Base-by-base conservation (phyloP, 306 rosid species). In the Acacia crassicarpa region DNA sequence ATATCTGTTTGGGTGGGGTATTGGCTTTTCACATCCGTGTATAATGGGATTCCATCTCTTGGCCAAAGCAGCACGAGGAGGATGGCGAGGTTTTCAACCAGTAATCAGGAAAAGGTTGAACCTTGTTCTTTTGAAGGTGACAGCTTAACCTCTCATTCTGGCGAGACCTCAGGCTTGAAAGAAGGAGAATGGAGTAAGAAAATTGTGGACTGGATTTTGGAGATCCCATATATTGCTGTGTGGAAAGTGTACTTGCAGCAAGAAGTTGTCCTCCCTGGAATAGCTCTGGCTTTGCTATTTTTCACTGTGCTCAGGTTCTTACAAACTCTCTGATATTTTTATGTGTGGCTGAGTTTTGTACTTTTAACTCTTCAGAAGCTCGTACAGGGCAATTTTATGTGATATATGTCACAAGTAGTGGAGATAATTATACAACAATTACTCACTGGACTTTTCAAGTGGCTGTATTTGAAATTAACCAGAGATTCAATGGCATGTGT, bases 281-380 rank as follows among this genome's bases (percentile, higher is more conserved):
- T 91, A 49, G 91, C 99, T 78, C 85, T 95, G 48, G 94, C 98
- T 74, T 81, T 95, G 86, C 65, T 95, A 53, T 95, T 43, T 83
- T 90, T 95, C 86, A 93, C 98, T 22, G 99, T 93, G 23, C 95
- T 95, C 67, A 93, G 98, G 98, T 95, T 12, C 67, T 63, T 61
- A 58, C 68, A 62, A 62, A 62, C 68, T 62, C 1, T 5, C 0
- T 27, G 14, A 25, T 62, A 27, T 30, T 27, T n/a, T 25, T 4
- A 10, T 61, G 8, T 62, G 69, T 13, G 2, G 7, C 5, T 63
- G 43, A 63, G 38, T 63, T 63, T 63, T 63, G 69, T 10, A 63
- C 32, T 63, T 63, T 63, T 30, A 30, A 30, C n/a, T 14, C 69
- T 30, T 63, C 69, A 27, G 9, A 13, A 30, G 69, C 43, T 63